Evolutionary conservation across 345 rosid genomes (phyloP).

Genomic region (Moricandia moricandioides): DNA sequence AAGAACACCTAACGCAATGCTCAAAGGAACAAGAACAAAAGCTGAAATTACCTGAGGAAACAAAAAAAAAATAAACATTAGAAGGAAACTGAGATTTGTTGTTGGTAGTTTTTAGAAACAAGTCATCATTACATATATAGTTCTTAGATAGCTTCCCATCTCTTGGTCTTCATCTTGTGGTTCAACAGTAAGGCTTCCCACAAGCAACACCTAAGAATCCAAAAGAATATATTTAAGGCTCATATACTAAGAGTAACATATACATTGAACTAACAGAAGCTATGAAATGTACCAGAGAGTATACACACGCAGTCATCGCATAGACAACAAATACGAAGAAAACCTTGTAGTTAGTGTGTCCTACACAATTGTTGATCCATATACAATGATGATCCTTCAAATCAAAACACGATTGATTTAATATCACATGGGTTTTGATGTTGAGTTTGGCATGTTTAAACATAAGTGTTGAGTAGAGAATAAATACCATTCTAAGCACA

Average conservation of each 20-base stretch:
- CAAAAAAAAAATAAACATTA: conserved; percentile 3
- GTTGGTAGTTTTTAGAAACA: conserved; percentile 3
- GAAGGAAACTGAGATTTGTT: not conserved
- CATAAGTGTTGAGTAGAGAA: conserved; percentile 18
- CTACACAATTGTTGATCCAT: conserved; percentile 95
- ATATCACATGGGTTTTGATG: conserved; percentile 27
- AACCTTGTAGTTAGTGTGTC: conserved; percentile 88
- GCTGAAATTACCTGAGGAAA: conserved; percentile 69
- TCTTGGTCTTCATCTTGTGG: conserved; percentile 58
- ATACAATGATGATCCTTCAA: conserved; percentile 94
- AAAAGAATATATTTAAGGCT: not conserved
- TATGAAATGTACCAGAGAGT: conserved; percentile 65
- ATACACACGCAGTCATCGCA: conserved; percentile 68
- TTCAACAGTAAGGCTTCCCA: conserved; percentile 77
- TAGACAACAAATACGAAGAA: conserved; percentile 77
- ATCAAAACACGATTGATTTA: conserved; percentile 40
- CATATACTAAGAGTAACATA: not conserved
- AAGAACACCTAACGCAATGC: conserved; percentile 62
- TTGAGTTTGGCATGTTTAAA: conserved; percentile 5
- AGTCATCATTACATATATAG: conserved; percentile 50
- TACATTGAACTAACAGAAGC: too few relatives aligned
- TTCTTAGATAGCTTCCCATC: conserved; percentile 57
- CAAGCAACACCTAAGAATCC: conserved; percentile 66
- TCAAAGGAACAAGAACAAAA: conserved; percentile 63
- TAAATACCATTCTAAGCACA: conserved; percentile 69